Base-by-base conservation (phyloP, 169 alveolate species). In the Plasmodium blacklocki region DNA sequence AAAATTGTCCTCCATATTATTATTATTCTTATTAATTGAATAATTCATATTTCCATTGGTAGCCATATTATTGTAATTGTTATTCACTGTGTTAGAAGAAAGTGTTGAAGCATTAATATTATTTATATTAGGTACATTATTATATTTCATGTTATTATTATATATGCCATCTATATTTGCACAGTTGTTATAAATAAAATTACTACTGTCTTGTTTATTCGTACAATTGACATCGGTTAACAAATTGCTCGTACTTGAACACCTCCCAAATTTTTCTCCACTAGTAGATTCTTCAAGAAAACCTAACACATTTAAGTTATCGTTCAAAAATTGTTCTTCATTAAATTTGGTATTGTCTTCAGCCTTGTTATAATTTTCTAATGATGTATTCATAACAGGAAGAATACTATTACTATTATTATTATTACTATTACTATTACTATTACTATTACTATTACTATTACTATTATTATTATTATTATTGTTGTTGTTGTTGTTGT, bases 321-420 rank as follows among this genome's bases (percentile, higher is more conserved):
- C 88, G 49, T 75, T 75, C 23, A 75, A 52, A 75, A 75, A 75
- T 62, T 75, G 88, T 29, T 75, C 88, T 26, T 75, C 88, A 62
- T 45, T 75, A 32, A 75, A 75, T 26, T 75, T 75, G 11, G 74
- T 18, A 9, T 23, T 39, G 2, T 75, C 88, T 50, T 75, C 88
- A 4, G 60, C 54, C 52, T 75, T 75, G 23, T 60, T 43, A 29
- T 43, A 75, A 47, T 59, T 62, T 58, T 50, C 47, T 58, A 54
- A 23, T 19, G 72, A 14, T 6, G 26, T 45, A 1, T 9, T 8
- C 73, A 15, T 26, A 74, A 11, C 32, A 74, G 11, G 68, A 58
- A n/a, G 68, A 7, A 5, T 73, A 23, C 5, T 59, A 52, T n/a
- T 43, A 12, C n/a, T 67, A 67, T 9, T 11, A 12, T n/a, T 5